Base-by-base conservation (phyloP, 2,329 filamentous ascomycete genomes). In the Trichoderma brevicompactum region DNA sequence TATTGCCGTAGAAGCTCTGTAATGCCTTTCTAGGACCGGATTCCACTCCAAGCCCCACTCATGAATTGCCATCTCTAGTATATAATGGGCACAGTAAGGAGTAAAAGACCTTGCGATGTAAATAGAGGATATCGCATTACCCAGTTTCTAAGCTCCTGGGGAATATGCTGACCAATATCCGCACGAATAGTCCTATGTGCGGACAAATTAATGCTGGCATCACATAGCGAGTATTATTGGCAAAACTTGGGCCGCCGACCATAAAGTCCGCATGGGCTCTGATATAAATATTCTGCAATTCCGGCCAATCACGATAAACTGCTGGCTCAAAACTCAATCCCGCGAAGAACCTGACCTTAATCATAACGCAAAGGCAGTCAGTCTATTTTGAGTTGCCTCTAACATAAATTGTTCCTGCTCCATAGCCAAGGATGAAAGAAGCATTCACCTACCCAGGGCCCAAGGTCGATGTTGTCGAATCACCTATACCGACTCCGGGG, bases 401-500 rank as follows among this genome's bases (percentile, higher is more conserved):
- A 28, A 28, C 23, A 28, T 28, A 28, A 28, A 3, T 28, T 28
- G 23, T 28, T 28, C 23, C 23, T 43, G 8, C 5, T 17, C 17
- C 28, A 17, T n/a, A 28, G 43, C 36, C 19, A 13, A 66, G 9
- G 19, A 66, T 66, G 64, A 66, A 64, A 38, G 64, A 66, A 44
- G 58, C 64, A 48, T 9, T 64, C 34, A 36, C 48, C 8, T 41
- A 41, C 28, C 34, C 32, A 8, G 58, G 61, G 2, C 54, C 44
- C 43, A 54, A 23, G 12, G 50, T 66, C 50, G 52, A 49, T 12
- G 13, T 66, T 15, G 13, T 63, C n/a, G 64, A 66, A 7, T 43
- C 38, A 12, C 19, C 38, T 13, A 23, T 49, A n/a, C 64, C 64
- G 10, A 63, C 6, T 13, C 69, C 70, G 8, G 65, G 65, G 1